Evolutionary conservation across 2,329 filamentous ascomycete species (phyloP), one percentile per base, ranked within the genome.

Genomic region (Aureobasidium leucospermi): DNA sequence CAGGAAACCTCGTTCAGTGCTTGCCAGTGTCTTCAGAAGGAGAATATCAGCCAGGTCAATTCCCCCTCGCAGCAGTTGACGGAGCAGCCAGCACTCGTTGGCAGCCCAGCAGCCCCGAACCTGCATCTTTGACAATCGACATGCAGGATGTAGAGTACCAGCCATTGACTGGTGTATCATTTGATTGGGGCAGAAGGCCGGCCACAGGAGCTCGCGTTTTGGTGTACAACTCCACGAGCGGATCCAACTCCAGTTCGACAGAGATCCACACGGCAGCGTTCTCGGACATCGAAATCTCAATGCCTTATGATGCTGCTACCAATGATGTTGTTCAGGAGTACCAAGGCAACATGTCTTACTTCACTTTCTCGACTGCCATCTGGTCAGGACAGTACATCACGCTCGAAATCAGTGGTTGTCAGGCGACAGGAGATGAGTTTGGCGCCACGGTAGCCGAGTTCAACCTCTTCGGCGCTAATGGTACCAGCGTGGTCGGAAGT

Each of bases 41-140:
- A 41, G 67, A 69, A 1, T 82, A 79, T 66, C 73, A 79, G 29
- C 81, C 84, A 0, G 87, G 87, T 13, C 87, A 90, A 70, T 88
- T 89, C 73, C 85, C 87, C 1, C 76, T 87, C 56, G 78, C 81
- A 0, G 85, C 84, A 2, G 79, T 87, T 53, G 86, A 89, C 65
- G 86, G 86, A 56, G 84, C 84, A 2, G 75, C 81, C 5, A 81
- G 81, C 16, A 89, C 86, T 0, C 82, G 81, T 64, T 89, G 86
- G 86, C 85, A 88, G 66, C 85, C 86, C 0, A 67, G 73, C 1
- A 67, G 67, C 8, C 75, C 79, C 1, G 81, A 82, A 52, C 75
- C 79, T 4, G 76, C 80, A 31, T 80, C 79, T 4, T 67, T 89
- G 13, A 83, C 81, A 1, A 78, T 89, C 45, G 75, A 81, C 28